Base-by-base conservation (phyloP, 768 basidiomycete species). In the Sutorius australiensis region DNA sequence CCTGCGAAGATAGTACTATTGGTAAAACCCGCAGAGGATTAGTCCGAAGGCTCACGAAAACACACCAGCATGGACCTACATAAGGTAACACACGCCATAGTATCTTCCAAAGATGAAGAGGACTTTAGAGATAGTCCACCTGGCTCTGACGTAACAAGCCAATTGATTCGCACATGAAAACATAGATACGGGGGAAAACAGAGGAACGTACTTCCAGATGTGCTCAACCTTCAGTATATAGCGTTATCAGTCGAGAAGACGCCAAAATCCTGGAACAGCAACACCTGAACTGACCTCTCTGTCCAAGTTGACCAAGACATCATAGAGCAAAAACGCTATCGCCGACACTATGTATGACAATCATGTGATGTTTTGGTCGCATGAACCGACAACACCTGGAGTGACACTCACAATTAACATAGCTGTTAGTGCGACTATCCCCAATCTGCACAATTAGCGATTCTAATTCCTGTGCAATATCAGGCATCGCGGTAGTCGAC, bases 271-370 rank as follows among this genome's bases (percentile, higher is more conserved):
- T 19, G 6, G 13, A 3, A 38, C 27, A 11, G 24, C 34, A 16
- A 32, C 24, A 24, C 24, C 4, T 24, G 24, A 27, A 34, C 51
- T 40, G 24, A 53, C 52, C 52, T 53, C 52, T n/a, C 40, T 48
- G 5, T 53, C 52, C 3, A 53, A 24, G 33, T 53, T 53, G 16
- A 53, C 43, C 52, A 50, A 37, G 6, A 53, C 12, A 13, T 53
- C 52, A 3, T 50, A 50, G 3, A 53, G 0, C 28, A 53, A 19
- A 14, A 50, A 36, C 28, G 28, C n/a, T 1, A 43, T 50, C 3
- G 40, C 19, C 3, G 47, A 32, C 16, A 53, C 48, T 53, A 27
- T 17, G 7, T 4, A 24, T 24, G 24, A 24, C 2, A 24, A 24
- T 24, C 40, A 6, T 2, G 16, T 6, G 6, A 24, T 14, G 16